Conservation (phyloP, 768 basidiomycete species). For the Amanita jacksonii region DNA sequence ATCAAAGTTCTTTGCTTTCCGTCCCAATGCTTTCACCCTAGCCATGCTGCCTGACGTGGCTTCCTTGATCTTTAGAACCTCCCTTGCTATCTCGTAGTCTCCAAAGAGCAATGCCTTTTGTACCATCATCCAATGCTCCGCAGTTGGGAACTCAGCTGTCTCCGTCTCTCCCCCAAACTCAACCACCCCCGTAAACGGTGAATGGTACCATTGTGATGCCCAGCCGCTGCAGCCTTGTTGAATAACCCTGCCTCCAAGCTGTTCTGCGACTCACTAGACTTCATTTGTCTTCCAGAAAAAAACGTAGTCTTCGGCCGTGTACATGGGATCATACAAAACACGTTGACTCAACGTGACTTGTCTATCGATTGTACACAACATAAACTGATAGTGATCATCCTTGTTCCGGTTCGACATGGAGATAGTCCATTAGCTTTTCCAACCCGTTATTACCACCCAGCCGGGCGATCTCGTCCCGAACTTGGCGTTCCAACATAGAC, state of each 20-base stretch:
- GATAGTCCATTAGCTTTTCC: conserved; percentile 43
- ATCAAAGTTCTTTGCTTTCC: conserved; percentile 38
- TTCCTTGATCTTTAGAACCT: conserved; percentile 29
- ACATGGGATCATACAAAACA: too few relatives aligned
- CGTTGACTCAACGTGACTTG: too few relatives aligned
- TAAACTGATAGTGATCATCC: background rate
- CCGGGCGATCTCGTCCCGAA: conserved; percentile 53
- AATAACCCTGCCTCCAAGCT: background rate
- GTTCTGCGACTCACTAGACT: conserved; percentile 24
- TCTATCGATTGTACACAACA: too few relatives aligned
- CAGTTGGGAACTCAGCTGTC: conserved; percentile 30
- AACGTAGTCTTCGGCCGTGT: conserved; percentile 24
- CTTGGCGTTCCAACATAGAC: conserved; percentile 54
- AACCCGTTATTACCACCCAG: conserved; percentile 71
- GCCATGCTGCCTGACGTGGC: conserved; percentile 26
- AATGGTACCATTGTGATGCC: conserved; percentile 40
- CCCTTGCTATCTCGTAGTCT: conserved; percentile 31
- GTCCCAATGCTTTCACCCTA: conserved; percentile 43
- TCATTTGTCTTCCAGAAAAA: conserved; percentile 39
- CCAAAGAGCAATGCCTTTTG: conserved; percentile 49
- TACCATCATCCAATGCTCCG: conserved; percentile 66
- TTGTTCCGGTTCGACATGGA: conserved; percentile 28
- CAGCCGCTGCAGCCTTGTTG: conserved; percentile 27
- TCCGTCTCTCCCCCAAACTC: conserved; percentile 21
- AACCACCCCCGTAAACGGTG: conserved; percentile 33